Base-by-base conservation (phyloP, 495 filamentous ascomycete species). In the Talaromyces stipitatus region DNA sequence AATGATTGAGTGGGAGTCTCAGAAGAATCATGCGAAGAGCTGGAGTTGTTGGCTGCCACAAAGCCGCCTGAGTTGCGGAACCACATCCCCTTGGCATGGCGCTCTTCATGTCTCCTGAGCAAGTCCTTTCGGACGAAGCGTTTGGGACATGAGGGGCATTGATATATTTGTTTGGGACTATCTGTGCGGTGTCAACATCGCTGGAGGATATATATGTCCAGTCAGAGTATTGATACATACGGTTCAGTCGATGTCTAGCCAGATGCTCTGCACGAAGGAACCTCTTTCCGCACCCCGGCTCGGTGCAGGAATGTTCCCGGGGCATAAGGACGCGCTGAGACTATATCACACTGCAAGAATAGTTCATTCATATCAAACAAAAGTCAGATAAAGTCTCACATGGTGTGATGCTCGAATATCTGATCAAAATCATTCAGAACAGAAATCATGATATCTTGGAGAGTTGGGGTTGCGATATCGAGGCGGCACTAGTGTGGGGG, bases 21-120 rank as follows among this genome's bases (percentile, higher is more conserved):
- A 80, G 79, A 68, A 90, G 87, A 32, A 88, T 87, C 36, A 82
- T 82, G 32, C 72, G 75, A 61, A 12, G 29, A 18, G 12, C 52
- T 28, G 3, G 52, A 32, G 28, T 29, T 53, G n/a, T 43, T 84
- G 79, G 26, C 74, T 82, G 52, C 30, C 23, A 58, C 29, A 14
- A 58, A 27, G 10, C 55, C 55, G 41, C 55, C 55, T 12, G 55
- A 58, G 23, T 58, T 58, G 38, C 55, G 55, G 32, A 52, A 58
- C 56, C 47, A 58, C 56, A 55, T 60, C 43, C 29, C 50, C 54
- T 29, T 56, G 47, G 47, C 61, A 41, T 50, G 28, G 36, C 53
- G 27, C 28, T 56, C 27, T 16, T 43, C 11, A 26, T 56, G 53
- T 24, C 50, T 20, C 29, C 57, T 23, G 11, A 58, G 46, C 45